Base-by-base conservation (phyloP, 2,329 filamentous ascomycete species). In the Fusarium annulatum region DNA sequence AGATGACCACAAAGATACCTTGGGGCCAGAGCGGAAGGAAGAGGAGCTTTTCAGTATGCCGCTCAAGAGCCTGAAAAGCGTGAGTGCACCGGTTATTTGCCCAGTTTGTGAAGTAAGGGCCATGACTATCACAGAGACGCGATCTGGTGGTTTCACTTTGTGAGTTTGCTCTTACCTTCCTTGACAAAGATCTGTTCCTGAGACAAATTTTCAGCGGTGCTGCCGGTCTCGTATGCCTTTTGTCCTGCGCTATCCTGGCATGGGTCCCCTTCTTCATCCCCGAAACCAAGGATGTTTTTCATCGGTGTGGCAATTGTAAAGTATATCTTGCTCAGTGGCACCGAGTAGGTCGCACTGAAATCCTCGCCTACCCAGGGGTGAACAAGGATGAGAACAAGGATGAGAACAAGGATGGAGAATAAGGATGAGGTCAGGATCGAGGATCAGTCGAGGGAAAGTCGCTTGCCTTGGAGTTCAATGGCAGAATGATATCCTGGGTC, bases 281-380 rank as follows among this genome's bases (percentile, higher is more conserved):
- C 15, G 58, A 46, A 1, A 46, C 74, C 15, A 78, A 77, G 45
- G 72, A 78, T 57, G 75, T 76, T 8, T 51, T 71, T n/a, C 76
- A 78, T 60, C 42, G 57, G 16, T 78, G 76, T 34, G 61, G 69
- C 18, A 71, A 74, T 19, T 78, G 76, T 38, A 64, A 60, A 3
- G 56, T 71, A 26, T 58, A 61, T 8, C 72, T 78, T 18, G 76
- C 76, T 23, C 61, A 58, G 38, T 78, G 59, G 49, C 76, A 78
- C 30, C 71, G 72, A 15, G 71, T 73, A 30, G 72, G 73, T 7
- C 64, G 66, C 11, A 77, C 70, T 33, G 75, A 78, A 51, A 73
- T 77, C 2, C 51, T 64, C 19, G 60, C 48, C 19, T 71, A 49
- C 21, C 26, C 26, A 60, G 39, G 66, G 56, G 39, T 73, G 61